Conservation (phyloP, 768 basidiomycete species). For the Russula sp. region DNA sequence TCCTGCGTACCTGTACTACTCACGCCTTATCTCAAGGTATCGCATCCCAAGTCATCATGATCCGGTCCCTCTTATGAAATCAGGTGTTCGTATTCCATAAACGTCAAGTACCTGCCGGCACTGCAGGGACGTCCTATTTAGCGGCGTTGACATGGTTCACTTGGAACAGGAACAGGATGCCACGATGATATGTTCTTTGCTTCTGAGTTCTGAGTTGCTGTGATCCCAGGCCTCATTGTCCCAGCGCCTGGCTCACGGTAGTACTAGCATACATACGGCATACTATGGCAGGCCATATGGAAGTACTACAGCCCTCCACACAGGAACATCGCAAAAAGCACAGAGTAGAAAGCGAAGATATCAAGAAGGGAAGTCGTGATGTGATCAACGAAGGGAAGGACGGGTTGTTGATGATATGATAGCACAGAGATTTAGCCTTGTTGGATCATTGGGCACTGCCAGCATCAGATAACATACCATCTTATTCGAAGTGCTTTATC, state of each 20-base stretch:
- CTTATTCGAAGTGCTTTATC: constrained; percentile 15
- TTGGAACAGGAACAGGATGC: not conserved
- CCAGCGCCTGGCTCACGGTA: not conserved
- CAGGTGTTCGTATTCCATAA: constrained; percentile 5
- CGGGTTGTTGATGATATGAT: constrained; percentile 12
- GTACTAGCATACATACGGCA: not conserved
- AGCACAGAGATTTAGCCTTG: constrained; percentile 15
- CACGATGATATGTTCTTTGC: not conserved
- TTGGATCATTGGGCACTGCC: not conserved
- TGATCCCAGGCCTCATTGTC: not conserved
- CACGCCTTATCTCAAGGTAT: not conserved
- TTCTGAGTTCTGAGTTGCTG: not conserved
- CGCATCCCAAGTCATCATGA: not conserved
- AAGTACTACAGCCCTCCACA: not conserved
- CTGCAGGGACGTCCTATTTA: constrained; percentile 5
- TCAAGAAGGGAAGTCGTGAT: not conserved
- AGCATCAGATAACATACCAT: constrained; percentile 7
- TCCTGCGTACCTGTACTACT: not conserved
- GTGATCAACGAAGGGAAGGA: constrained; percentile 20
- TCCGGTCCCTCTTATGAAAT: not conserved
- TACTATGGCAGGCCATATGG: not conserved
- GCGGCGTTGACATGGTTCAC: constrained; percentile 8
- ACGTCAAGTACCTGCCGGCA: not conserved
- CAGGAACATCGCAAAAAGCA: not conserved
- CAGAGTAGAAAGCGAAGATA: constrained; percentile 9